Evolutionary conservation across 768 basidiomycete species (phyloP).

Genomic region (Crepidotus variabilis): DNA sequence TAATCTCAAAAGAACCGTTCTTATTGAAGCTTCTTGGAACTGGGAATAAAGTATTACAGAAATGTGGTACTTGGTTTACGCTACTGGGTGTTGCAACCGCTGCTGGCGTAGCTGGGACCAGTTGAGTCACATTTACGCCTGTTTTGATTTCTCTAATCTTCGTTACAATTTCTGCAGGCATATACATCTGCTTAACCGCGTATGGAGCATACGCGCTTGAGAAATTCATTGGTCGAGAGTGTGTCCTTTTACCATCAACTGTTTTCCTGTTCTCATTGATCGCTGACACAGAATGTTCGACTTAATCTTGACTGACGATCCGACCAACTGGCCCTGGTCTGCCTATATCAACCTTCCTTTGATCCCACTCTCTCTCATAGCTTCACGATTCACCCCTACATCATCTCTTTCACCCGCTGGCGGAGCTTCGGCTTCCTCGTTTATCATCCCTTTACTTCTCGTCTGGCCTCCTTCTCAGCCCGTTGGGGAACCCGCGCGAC

Average conservation of each 20-base stretch:
- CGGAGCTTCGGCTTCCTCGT: slow-evolving; percentile 20
- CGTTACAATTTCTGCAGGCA: slow-evolving; percentile 18
- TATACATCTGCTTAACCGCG: slow-evolving; percentile 49
- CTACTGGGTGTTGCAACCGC: slow-evolving; percentile 46
- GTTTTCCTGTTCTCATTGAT: background rate
- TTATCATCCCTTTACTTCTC: slow-evolving; percentile 43
- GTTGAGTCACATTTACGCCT: slow-evolving; percentile 33
- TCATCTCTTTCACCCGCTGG: slow-evolving; percentile 9
- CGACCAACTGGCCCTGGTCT: slow-evolving; percentile 70
- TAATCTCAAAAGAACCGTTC: slow-evolving; percentile 61
- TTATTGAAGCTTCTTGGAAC: slow-evolving; percentile 46
- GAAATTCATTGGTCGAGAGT: slow-evolving; percentile 70
- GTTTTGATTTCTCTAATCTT: background rate
- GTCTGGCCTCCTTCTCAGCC: slow-evolving; percentile 41
- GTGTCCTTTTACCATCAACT: slow-evolving; percentile 13
- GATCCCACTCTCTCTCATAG: slow-evolving; percentile 64
- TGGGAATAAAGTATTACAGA: slow-evolving; percentile 47
- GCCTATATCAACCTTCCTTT: slow-evolving; percentile 73
- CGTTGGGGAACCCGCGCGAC: slow-evolving; percentile 24
- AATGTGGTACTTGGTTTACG: slow-evolving; percentile 49
- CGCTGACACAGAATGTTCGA: slow-evolving; percentile 49
- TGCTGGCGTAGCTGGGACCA: slow-evolving; percentile 54
- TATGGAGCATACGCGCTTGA: slow-evolving; percentile 74
- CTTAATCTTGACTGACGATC: slow-evolving; percentile 63
- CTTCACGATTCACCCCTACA: slow-evolving; percentile 47